A percentile compares a stretch with the other conserved stretches of the same genome.
Evolutionary conservation across 192 early-diverging fungal species (phyloP).

Genomic region (Hyaloraphidium curvatum): DNA sequence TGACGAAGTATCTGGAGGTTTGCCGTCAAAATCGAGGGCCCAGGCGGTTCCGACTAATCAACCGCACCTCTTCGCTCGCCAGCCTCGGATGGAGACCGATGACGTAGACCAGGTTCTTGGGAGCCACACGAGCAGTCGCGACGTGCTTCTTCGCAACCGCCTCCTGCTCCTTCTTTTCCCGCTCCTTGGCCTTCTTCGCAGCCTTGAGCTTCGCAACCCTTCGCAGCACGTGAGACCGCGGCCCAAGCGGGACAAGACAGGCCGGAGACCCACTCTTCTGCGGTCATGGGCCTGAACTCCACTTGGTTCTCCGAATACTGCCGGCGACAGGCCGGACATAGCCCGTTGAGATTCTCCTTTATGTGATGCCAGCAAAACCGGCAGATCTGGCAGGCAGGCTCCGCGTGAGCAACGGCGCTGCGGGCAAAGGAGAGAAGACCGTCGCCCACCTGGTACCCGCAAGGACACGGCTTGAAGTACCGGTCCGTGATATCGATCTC

Average conservation of each 20-base stretch:
- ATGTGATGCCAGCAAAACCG: slow-evolving; percentile 98
- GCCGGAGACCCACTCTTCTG: slow-evolving; percentile 5
- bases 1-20: slow-evolving; percentile 44
- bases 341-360: slow-evolving; percentile 75
- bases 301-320: slow-evolving; percentile 74
- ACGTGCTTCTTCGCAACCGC: slow-evolving; percentile 60
- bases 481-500: slow-evolving; percentile 92
- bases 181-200: slow-evolving; percentile 74
- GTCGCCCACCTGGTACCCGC: slow-evolving; percentile 76
- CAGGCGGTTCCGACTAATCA: neutral
- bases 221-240: neutral
- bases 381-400: slow-evolving; percentile 74
- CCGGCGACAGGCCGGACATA: slow-evolving; percentile 88
- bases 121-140: slow-evolving; percentile 81
- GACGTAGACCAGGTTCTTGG: slow-evolving; percentile 95
- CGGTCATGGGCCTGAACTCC: slow-evolving; percentile 39
- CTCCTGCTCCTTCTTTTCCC: slow-evolving; percentile 71
- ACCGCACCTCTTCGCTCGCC: slow-evolving; percentile 66
- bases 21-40: neutral
- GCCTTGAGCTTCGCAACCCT: slow-evolving; percentile 47
- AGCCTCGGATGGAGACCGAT: slow-evolving; percentile 73
- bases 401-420: too few relatives aligned
- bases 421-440: neutral
- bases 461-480: slow-evolving; percentile 94
- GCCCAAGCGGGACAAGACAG: too few relatives aligned